These are phyloP conservation scores for Diaporthe nobilis DNA, from an alignment of 2,329 filamentous ascomycete species.

Conservation along the genomic window DNA sequence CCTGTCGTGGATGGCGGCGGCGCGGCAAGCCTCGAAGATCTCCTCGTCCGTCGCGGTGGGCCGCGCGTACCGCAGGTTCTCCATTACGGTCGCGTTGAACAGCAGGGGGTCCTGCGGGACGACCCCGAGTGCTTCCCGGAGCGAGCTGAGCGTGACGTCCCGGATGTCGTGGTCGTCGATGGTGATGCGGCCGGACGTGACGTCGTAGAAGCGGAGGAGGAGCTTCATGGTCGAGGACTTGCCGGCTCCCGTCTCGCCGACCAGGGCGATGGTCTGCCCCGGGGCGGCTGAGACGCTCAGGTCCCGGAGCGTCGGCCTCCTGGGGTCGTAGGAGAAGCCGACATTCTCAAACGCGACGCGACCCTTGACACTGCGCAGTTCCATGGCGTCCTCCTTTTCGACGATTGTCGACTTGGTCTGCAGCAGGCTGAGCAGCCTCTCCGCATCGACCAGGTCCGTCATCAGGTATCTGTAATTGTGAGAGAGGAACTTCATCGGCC, in stretches of 20 bases:
- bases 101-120: constrained; percentile 76
- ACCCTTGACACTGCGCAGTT: constrained; percentile 61
- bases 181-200: constrained; percentile 65
- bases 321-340: constrained; percentile 67
- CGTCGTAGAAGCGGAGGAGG: constrained; percentile 72
- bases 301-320: constrained; percentile 64
- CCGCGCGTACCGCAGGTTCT: constrained; percentile 75
- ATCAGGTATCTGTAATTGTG: constrained; percentile 23
- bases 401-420: constrained; percentile 69
- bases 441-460: constrained; percentile 70
- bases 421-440: constrained; percentile 70
- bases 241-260: constrained; percentile 74
- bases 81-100: constrained; percentile 75
- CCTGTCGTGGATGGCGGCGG: constrained; percentile 75
- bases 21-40: constrained; percentile 71
- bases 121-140: constrained; percentile 72
- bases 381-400: constrained; percentile 60
- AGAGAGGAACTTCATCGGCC: constrained; percentile 30
- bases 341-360: constrained; percentile 69
- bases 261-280: constrained; percentile 71
- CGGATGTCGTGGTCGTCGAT: constrained; percentile 74
- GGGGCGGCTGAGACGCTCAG: constrained; percentile 63
- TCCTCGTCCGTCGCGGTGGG: constrained; percentile 73
- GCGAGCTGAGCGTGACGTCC: constrained; percentile 68
- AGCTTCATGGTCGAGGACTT: constrained; percentile 75